Conservation (phyloP, 345 rosid genomes). For the Euphorbia lathyris region DNA sequence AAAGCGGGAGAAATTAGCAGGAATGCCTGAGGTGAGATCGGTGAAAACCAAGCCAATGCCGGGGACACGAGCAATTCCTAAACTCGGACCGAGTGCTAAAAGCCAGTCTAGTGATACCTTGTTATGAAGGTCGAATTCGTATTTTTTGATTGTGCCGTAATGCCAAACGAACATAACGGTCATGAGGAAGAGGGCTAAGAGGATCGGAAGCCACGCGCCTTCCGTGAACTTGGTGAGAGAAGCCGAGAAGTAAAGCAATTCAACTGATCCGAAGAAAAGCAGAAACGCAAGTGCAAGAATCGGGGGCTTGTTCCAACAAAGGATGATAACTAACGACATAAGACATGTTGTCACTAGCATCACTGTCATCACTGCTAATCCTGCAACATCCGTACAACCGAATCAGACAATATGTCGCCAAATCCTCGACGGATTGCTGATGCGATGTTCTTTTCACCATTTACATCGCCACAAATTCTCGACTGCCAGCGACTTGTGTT, state of each 20-base stretch:
- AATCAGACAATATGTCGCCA: too few species aligned
- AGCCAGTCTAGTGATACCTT: slow-evolving; percentile 98
- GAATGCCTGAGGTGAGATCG: slow-evolving; percentile 89
- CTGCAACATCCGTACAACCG: slow-evolving; percentile 38
- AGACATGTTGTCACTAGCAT: slow-evolving; percentile 98
- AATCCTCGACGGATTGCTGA: too few species aligned
- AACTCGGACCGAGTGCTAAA: slow-evolving; percentile 83
- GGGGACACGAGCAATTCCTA: slow-evolving; percentile 88
- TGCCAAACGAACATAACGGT: slow-evolving; percentile 97
- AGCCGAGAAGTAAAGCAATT: slow-evolving; percentile 95
- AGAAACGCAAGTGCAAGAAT: slow-evolving; percentile 67
- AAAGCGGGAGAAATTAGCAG: slow-evolving; percentile 96
- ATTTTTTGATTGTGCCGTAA: slow-evolving; percentile 83
- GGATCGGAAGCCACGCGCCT: slow-evolving; percentile 99
- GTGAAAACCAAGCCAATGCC: slow-evolving; percentile 96
- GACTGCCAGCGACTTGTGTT: too few species aligned
- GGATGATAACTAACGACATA: slow-evolving; percentile 78
- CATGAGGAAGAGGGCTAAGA: slow-evolving; percentile 81
- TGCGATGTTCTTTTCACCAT: too few species aligned
- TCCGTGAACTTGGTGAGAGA: slow-evolving; percentile 92
- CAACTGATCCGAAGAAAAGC: slow-evolving; percentile 80
- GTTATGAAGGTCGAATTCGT: slow-evolving; percentile 92
- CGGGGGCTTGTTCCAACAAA: slow-evolving; percentile 94
- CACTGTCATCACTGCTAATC: slow-evolving; percentile 96
- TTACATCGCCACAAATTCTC: too few species aligned